Percentiles rank a stretch among this genome's conserved stretches.
Evolutionary conservation across 371 early-diverging fungal genomes (phyloP).

Genomic region (Actinomortierella ambigua): DNA sequence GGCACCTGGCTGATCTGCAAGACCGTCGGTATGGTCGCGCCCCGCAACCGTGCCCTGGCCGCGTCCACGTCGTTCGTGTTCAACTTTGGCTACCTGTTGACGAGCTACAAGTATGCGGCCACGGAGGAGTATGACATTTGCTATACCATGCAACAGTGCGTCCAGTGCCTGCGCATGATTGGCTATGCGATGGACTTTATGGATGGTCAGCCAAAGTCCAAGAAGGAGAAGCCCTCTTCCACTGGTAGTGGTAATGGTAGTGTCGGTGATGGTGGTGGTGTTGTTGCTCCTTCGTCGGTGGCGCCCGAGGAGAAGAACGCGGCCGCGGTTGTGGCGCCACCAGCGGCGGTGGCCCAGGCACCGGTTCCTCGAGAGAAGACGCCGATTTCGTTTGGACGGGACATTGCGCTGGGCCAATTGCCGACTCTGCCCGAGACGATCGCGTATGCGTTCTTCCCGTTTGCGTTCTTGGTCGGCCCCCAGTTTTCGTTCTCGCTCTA

Average conservation of each 20-base stretch:
- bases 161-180: conserved; percentile 74
- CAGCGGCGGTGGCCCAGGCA: conserved; percentile 6
- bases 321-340: conserved; percentile 1
- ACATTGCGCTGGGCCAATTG: conserved; percentile 42
- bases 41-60: conserved; percentile 52
- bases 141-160: conserved; percentile 79
- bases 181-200: conserved; percentile 71
- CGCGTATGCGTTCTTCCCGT: conserved; percentile 66
- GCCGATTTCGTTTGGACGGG: conserved; percentile 44
- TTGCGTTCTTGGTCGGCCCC: conserved; percentile 74
- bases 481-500: conserved; percentile 76
- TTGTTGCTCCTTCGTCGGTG: not conserved
- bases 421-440: conserved; percentile 58
- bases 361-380: conserved; percentile 26
- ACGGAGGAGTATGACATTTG: conserved; percentile 69
- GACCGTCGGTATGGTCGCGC: conserved; percentile 33
- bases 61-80: conserved; percentile 58
- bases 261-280: too few relatives aligned
- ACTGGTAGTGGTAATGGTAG: too few relatives aligned
- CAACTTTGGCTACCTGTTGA: conserved; percentile 63
- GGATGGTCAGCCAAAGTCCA: conserved; percentile 54
- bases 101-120: conserved; percentile 58
- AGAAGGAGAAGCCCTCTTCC: conserved; percentile 3
- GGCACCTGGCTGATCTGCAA: conserved; percentile 57
- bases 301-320: conserved; percentile 4